These are phyloP conservation scores for Leccinum pachyderme DNA, from an alignment of 1,284 basidiomycete genomes.

Conservation along the genomic window DNA sequence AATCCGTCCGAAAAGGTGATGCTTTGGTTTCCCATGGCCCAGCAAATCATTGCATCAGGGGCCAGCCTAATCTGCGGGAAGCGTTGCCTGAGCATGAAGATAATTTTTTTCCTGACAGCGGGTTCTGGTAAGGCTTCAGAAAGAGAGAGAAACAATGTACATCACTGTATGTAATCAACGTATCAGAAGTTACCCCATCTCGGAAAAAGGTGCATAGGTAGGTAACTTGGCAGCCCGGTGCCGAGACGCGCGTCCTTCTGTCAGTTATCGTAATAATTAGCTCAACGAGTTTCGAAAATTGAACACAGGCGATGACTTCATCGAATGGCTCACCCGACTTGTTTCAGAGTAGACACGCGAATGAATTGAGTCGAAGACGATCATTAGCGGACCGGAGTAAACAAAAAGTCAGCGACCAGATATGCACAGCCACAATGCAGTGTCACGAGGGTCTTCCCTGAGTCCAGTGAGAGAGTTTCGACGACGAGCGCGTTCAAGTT, in stretches of 20 bases:
- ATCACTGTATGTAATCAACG: conserved; percentile 16
- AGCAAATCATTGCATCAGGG: conserved; percentile 5
- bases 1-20: not conserved
- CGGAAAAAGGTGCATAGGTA: not conserved
- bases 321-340: not conserved
- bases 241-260: not conserved
- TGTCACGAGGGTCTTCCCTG: conserved; percentile 3
- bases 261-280: not conserved
- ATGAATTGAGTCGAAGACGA: not conserved
- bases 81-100: conserved; percentile 5
- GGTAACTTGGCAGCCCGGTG: not conserved
- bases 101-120: not conserved
- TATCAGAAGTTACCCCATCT: not conserved
- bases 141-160: not conserved
- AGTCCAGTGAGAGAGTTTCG: not conserved
- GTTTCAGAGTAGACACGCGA: conserved; percentile 14
- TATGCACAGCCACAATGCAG: conserved; percentile 20
- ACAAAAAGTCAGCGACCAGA: conserved; percentile 9
- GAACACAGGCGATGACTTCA: not conserved
- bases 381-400: not conserved
- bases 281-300: not conserved
- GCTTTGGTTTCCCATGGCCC: conserved; percentile 2
- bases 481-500: not conserved
- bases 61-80: conserved; percentile 3
- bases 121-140: not conserved